A percentile compares a stretch with the other conserved stretches of the same genome.
Conservation (phyloP, 305 asterid genomes). For the Fraxinus dipetala region DNA sequence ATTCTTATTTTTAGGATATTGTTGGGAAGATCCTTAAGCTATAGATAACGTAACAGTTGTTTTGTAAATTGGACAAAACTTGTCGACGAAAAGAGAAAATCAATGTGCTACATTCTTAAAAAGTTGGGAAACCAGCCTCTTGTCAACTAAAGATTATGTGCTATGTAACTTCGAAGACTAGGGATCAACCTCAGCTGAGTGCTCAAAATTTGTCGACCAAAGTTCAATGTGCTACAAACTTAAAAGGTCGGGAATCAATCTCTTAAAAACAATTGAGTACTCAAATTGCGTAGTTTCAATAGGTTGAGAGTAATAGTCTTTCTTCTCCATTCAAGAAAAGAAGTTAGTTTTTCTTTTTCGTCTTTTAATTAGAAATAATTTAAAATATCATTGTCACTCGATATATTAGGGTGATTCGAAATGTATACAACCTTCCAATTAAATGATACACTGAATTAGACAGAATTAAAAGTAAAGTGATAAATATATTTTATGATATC, state of each 20-base stretch:
- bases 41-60: not conserved
- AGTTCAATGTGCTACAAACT: not conserved
- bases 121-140: too few species aligned
- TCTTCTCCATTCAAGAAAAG: not conserved
- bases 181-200: not conserved
- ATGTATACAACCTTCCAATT: not conserved
- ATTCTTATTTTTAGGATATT: slow-evolving; percentile 13
- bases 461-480: not conserved
- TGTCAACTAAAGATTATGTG: too few species aligned
- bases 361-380: not conserved
- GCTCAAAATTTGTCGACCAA: not conserved
- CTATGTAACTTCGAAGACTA: too few species aligned
- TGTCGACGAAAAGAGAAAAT: not conserved
- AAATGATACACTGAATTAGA: too few species aligned
- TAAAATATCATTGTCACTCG: too few species aligned
- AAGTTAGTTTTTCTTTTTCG: not conserved
- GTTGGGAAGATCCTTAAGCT: not conserved
- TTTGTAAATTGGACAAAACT: not conserved
- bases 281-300: not conserved
- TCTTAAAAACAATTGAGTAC: not conserved
- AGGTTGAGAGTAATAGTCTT: not conserved
- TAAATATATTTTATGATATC: not conserved
- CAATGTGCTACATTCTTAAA: not conserved
- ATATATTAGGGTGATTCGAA: not conserved
- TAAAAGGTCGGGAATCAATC: not conserved